phyloP scores from a whole-genome alignment of 164 flowering plant species.

The Buxus sempervirens region DNA sequence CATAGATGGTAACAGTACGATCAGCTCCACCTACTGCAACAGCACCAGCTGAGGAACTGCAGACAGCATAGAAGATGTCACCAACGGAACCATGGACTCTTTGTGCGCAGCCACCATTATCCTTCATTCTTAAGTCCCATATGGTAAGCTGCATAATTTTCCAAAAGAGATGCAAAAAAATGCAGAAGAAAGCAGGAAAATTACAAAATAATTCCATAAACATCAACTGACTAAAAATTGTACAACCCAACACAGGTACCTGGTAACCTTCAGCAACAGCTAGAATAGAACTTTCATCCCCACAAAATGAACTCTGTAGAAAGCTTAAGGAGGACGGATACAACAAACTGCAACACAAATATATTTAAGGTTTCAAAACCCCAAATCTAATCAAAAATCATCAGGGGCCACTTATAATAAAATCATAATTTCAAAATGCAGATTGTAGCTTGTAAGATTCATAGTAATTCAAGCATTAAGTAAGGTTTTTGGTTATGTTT shows the following conservation, averaged over 20 bases:
- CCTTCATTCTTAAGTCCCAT: conserved; percentile 80
- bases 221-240: conserved; percentile 3
- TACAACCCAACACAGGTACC: conserved; percentile 30
- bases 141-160: conserved; percentile 49
- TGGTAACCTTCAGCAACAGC: conserved; percentile 83
- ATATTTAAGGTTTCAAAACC: no score
- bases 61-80: conserved; percentile 61
- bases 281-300: conserved; percentile 41
- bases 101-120: conserved; percentile 77
- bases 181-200: not conserved
- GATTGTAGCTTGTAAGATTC: no score
- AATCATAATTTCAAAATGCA: no score
- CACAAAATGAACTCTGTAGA: conserved; percentile 34
- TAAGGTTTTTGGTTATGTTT: no score
- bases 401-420: no score
- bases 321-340: conserved; percentile 69
- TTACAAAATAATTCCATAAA: not conserved
- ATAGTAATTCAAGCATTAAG: no score
- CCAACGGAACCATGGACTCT: conserved; percentile 71
- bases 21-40: conserved; percentile 87
- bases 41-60: conserved; percentile 55
- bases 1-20: conserved; percentile 76
- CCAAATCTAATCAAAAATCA: no score
- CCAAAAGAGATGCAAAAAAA: conserved; percentile 9
- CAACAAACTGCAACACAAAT: conserved; percentile 48